phyloP scores from a whole-genome alignment of 371 early-diverging fungal species.

The Batrachochytrium dendrobatidis region DNA sequence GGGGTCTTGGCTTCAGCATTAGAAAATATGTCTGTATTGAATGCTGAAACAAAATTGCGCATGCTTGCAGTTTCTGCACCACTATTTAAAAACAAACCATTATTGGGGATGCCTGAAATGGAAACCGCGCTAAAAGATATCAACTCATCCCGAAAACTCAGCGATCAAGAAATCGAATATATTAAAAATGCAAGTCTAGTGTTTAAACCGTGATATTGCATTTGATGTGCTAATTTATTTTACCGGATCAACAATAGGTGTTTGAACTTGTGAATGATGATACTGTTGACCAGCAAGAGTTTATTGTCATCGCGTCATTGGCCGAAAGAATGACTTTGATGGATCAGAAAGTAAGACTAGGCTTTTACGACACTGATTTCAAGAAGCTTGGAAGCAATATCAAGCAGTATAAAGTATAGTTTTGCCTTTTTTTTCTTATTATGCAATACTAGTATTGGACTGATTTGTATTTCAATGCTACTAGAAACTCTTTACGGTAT shows the following conservation, averaged over 20 bases:
- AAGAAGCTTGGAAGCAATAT: conserved; percentile 18
- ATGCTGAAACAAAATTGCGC: conserved; percentile 10
- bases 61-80: conserved; percentile 10
- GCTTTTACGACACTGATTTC: conserved; percentile 21
- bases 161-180: conserved; percentile 14
- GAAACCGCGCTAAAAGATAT: conserved; percentile 8
- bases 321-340: conserved; percentile 20
- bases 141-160: conserved; percentile 7
- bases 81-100: conserved; percentile 10
- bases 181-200: conserved; percentile 9
- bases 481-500: conserved; percentile 13
- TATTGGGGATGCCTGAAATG: conserved; percentile 10
- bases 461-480: neutral
- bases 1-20: too few relatives aligned
- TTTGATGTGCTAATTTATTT: too few relatives aligned
- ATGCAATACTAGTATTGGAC: neutral
- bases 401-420: conserved; percentile 11
- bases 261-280: conserved; percentile 20
- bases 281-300: conserved; percentile 19
- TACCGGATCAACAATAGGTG: conserved; percentile 12
- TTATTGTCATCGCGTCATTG: conserved; percentile 16
- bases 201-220: too few relatives aligned
- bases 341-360: conserved; percentile 14
- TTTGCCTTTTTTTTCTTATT: neutral
- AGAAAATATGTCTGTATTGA: conserved; percentile 15